These are phyloP conservation scores for Neophaeococcomyces mojaviensis DNA, from an alignment of 2,329 filamentous ascomycete species.

Conservation along the genomic window DNA sequence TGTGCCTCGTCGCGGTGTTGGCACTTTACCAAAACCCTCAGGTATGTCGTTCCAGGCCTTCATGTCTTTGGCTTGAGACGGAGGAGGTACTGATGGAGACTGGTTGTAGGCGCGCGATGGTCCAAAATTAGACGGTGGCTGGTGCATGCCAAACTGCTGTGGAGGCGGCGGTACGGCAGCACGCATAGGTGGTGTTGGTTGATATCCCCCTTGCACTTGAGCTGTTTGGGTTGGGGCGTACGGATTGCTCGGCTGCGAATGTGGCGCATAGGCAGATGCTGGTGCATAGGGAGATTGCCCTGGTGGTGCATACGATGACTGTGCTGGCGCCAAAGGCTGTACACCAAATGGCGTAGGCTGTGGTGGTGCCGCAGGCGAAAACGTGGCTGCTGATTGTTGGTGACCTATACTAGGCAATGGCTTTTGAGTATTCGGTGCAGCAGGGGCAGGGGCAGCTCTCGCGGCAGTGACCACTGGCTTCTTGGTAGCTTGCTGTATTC, in stretches of 20 bases:
- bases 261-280: constrained; percentile 25
- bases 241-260: constrained; percentile 23
- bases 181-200: constrained; percentile 44
- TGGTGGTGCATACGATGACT: constrained; percentile 40
- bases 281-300: constrained; percentile 45
- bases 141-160: constrained; percentile 29
- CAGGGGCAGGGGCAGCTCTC: constrained; percentile 33
- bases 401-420: constrained; percentile 38
- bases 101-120: constrained; percentile 60
- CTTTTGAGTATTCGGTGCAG: constrained; percentile 32
- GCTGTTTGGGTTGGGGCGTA: constrained; percentile 29
- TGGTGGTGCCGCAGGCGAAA: constrained; percentile 21
- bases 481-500: constrained; percentile 75
- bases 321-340: constrained; percentile 30
- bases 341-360: constrained; percentile 13
- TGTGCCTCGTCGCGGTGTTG: constrained; percentile 65
- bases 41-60: constrained; percentile 94
- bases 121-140: constrained; percentile 39
- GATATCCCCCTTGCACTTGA: constrained; percentile 42
- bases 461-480: constrained; percentile 41
- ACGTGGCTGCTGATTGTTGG: constrained; percentile 29
- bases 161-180: constrained; percentile 27
- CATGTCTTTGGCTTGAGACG: constrained; percentile 62
- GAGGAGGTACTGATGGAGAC: constrained; percentile 57
- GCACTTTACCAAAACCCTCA: constrained; percentile 64